These are phyloP conservation scores for Apostasia shenzhenica DNA, from an alignment of 106 monocot genomes.

Conservation along the genomic window DNA sequence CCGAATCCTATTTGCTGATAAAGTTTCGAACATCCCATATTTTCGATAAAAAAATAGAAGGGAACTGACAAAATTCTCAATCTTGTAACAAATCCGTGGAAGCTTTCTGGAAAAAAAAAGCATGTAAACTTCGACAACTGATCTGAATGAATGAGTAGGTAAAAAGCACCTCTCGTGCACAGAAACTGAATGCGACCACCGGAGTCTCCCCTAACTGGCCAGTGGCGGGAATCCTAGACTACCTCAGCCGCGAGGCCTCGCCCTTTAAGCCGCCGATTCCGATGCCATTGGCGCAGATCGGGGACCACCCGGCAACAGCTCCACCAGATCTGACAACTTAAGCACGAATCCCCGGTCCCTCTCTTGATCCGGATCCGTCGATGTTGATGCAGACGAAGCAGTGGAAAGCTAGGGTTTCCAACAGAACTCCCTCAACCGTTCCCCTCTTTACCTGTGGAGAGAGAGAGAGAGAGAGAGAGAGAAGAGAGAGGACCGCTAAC, in stretches of 20 bases:
- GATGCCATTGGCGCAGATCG: neutral
- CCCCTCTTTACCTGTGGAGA: neutral
- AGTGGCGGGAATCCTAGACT: neutral
- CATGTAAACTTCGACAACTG: neutral
- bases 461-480: conserved; percentile 8
- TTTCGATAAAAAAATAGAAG: neutral
- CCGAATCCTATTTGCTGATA: neutral
- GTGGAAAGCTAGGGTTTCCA: neutral
- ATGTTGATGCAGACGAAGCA: neutral
- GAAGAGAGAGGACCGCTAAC: neutral
- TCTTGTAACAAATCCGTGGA: no score
- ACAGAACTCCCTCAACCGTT: neutral
- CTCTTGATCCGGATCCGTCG: neutral
- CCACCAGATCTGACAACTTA: neutral
- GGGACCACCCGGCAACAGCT: neutral
- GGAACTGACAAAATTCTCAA: neutral
- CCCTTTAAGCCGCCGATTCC: neutral
- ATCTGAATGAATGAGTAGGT: neutral
- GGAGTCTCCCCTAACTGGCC: neutral
- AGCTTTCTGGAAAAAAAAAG: neutral
- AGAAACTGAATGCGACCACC: neutral
- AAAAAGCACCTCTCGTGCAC: neutral
- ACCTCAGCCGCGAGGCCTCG: neutral
- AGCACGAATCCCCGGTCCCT: neutral
- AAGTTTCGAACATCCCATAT: neutral